phyloP scores from a whole-genome alignment of 2,329 filamentous ascomycete genomes.

The Fusarium sp. region DNA sequence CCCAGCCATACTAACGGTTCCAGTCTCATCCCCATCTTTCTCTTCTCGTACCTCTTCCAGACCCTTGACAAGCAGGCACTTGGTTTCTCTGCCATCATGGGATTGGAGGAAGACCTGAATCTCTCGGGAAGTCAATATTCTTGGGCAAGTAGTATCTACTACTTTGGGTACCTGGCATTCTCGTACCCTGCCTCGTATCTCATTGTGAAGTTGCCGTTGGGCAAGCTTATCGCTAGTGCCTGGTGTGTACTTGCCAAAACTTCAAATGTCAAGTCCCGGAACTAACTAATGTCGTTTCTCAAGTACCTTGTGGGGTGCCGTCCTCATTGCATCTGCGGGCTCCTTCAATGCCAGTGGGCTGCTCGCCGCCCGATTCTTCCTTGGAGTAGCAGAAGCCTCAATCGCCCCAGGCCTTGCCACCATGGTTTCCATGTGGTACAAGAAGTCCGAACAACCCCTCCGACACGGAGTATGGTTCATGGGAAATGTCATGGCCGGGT shows the following conservation, averaged over 20 bases:
- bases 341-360: slow-evolving; percentile 47
- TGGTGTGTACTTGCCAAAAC: neutral
- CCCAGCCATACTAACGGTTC: neutral
- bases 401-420: slow-evolving; percentile 48
- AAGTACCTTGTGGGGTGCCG: slow-evolving; percentile 50
- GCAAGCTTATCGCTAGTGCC: slow-evolving; percentile 43
- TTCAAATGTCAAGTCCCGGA: neutral
- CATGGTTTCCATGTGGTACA: slow-evolving; percentile 52
- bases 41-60: slow-evolving; percentile 68
- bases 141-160: slow-evolving; percentile 64
- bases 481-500: slow-evolving; percentile 47
- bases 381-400: slow-evolving; percentile 49
- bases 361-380: slow-evolving; percentile 49
- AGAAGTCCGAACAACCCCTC: slow-evolving; percentile 45
- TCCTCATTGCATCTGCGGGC: slow-evolving; percentile 59
- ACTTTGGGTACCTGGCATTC: slow-evolving; percentile 61
- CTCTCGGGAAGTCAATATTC: slow-evolving; percentile 63
- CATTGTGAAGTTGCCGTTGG: slow-evolving; percentile 44
- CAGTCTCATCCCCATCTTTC: slow-evolving; percentile 60
- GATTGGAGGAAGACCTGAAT: slow-evolving; percentile 58
- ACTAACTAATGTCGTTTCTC: neutral
- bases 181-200: slow-evolving; percentile 44
- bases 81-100: slow-evolving; percentile 63
- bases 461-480: slow-evolving; percentile 51
- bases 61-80: slow-evolving; percentile 71